These are phyloP conservation scores for Ulota crispa DNA, from an alignment of 225 moss, liverwort and hornwort species.

Conservation along the genomic window DNA sequence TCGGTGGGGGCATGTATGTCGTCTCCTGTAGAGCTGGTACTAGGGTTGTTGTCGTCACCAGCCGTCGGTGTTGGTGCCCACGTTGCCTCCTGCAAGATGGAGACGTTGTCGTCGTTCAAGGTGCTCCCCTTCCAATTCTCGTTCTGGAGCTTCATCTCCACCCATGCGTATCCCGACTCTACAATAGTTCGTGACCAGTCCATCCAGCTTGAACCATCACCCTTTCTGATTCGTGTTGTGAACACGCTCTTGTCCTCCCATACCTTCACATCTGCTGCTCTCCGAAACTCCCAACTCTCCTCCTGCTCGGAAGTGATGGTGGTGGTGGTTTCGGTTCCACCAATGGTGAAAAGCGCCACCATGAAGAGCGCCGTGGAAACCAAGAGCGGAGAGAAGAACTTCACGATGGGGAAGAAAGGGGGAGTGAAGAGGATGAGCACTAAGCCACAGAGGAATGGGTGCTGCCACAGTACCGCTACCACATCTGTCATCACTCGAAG, in stretches of 20 bases:
- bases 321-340: background rate
- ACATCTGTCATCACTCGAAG: slow-evolving; percentile 46
- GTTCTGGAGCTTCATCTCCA: slow-evolving; percentile 54
- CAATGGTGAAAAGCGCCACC: slow-evolving; percentile 71
- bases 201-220: slow-evolving; percentile 50
- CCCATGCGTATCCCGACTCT: slow-evolving; percentile 55
- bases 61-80: background rate
- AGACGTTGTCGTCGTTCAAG: slow-evolving; percentile 53
- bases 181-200: slow-evolving; percentile 47
- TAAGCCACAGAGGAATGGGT: slow-evolving; percentile 60
- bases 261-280: slow-evolving; percentile 45
- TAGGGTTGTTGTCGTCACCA: background rate
- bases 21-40: background rate
- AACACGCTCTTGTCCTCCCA: slow-evolving; percentile 35
- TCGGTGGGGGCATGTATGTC: background rate
- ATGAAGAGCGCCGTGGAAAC: slow-evolving; percentile 80
- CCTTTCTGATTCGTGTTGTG: slow-evolving; percentile 29
- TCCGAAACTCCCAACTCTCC: slow-evolving; percentile 47
- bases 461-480: slow-evolving; percentile 65
- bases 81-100: slow-evolving; percentile 48
- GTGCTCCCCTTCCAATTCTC: slow-evolving; percentile 40
- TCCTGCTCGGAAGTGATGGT: background rate
- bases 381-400: slow-evolving; percentile 75
- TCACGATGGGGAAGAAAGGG: slow-evolving; percentile 69
- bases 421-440: slow-evolving; percentile 75